A percentile compares a stretch with the other conserved stretches of the same genome.
These are phyloP conservation scores for Sphaerostilbella broomeana DNA, from an alignment of 2,329 filamentous ascomycete genomes.

Conservation along the genomic window DNA sequence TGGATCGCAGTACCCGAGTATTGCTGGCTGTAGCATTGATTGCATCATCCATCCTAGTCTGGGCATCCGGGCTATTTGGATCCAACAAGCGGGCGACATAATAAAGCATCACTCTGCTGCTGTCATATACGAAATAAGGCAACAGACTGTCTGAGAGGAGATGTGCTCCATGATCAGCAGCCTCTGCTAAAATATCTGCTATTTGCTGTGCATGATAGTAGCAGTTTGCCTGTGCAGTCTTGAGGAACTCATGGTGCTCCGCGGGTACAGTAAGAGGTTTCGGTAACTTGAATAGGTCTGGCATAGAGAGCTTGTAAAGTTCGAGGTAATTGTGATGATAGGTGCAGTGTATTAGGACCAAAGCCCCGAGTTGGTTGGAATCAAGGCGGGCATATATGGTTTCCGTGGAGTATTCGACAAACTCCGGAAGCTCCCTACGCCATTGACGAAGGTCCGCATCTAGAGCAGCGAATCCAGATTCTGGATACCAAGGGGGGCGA, in stretches of 20 bases:
- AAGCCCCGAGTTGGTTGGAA: slow-evolving; percentile 39
- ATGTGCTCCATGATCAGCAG: slow-evolving; percentile 33
- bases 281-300: slow-evolving; percentile 37
- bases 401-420: slow-evolving; percentile 36
- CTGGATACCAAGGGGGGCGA: slow-evolving; percentile 36
- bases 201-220: slow-evolving; percentile 34
- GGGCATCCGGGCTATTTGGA: slow-evolving; percentile 28
- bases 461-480: slow-evolving; percentile 36
- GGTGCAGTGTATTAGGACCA: slow-evolving; percentile 40
- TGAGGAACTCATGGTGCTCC: slow-evolving; percentile 32
- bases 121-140: slow-evolving; percentile 41
- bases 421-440: slow-evolving; percentile 37
- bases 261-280: slow-evolving; percentile 34
- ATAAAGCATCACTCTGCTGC: slow-evolving; percentile 41
- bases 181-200: slow-evolving; percentile 32
- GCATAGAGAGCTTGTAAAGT: slow-evolving; percentile 41
- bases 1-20: slow-evolving; percentile 29
- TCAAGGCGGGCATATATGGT: slow-evolving; percentile 41
- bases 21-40: slow-evolving; percentile 36
- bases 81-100: slow-evolving; percentile 39
- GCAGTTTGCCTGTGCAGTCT: slow-evolving; percentile 31
- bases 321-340: slow-evolving; percentile 41
- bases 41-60: slow-evolving; percentile 31
- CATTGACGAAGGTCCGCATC: slow-evolving; percentile 35
- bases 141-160: slow-evolving; percentile 39